Conservation (phyloP, 192 early-diverging fungal genomes). For the Coemansia sp. region DNA sequence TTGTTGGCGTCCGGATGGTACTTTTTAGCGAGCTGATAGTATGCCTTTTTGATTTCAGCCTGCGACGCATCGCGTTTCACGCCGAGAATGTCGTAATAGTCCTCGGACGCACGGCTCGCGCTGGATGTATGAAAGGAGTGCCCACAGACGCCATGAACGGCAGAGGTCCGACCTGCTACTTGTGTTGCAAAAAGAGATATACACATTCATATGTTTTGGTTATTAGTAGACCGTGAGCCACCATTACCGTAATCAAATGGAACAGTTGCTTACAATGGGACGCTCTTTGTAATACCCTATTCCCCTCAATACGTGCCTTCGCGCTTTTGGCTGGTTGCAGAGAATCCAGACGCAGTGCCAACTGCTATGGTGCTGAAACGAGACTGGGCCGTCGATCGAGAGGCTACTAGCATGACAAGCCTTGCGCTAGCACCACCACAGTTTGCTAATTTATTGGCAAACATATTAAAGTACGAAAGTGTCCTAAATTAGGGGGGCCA, state of each 20-base stretch:
- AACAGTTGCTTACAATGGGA: not conserved
- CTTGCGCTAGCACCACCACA: not conserved
- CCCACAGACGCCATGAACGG: not conserved
- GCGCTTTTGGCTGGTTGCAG: not conserved
- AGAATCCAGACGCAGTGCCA: not conserved
- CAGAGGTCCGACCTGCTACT: not conserved
- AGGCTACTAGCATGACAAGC: not conserved
- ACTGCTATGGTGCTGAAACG: not conserved
- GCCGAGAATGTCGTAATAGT: constrained; percentile 87
- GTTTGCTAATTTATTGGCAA: constrained; percentile 3
- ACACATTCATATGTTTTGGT: not conserved
- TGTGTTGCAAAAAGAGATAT: not conserved
- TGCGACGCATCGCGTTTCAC: constrained; percentile 77
- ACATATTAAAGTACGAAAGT: not conserved
- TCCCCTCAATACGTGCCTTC: not conserved
- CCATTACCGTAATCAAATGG: not conserved
- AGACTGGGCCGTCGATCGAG: not conserved
- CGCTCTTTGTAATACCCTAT: not conserved
- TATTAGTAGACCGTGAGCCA: not conserved
- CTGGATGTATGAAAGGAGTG: constrained; percentile 45
- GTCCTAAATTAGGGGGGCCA: too few relatives aligned
- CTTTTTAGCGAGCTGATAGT: constrained; percentile 95
- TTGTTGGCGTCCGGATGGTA: constrained; percentile 99
- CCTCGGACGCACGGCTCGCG: constrained; percentile 54
- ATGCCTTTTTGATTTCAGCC: constrained; percentile 95